A percentile compares a stretch with the other conserved stretches of the same genome.
Evolutionary conservation across 305 asterid genomes (phyloP).

Genomic region (Nicotiana rustica): DNA sequence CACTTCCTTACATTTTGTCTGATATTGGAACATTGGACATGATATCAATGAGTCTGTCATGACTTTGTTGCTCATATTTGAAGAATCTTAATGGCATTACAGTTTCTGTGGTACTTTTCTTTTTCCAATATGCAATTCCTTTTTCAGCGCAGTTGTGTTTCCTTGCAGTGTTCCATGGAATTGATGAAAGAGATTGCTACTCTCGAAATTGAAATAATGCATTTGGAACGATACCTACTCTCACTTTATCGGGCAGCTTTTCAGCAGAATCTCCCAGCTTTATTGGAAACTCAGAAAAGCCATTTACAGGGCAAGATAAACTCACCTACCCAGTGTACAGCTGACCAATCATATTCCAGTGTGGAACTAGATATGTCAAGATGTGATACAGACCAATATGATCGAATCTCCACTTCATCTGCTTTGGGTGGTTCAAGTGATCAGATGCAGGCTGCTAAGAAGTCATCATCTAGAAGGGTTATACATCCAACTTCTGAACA

Average conservation of each 20-base stretch:
- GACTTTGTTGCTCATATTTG: constrained; percentile 4
- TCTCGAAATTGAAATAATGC: constrained; percentile 75
- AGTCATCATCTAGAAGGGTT: constrained; percentile 61
- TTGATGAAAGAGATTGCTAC: constrained; percentile 73
- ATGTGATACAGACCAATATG: constrained; percentile 40
- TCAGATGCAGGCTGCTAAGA: constrained; percentile 48
- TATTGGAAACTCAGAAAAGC: constrained; percentile 42
- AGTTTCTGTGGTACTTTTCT: neutral
- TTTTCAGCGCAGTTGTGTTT: constrained; percentile 31
- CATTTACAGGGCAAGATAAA: constrained; percentile 41
- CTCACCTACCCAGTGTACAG: constrained; percentile 41
- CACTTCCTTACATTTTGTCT: constrained; percentile 12
- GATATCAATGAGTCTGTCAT: neutral
- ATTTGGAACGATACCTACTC: constrained; percentile 72
- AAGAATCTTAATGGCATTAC: neutral
- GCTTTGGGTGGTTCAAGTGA: constrained; percentile 55
- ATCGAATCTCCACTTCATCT: constrained; percentile 50
- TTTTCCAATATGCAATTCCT: constrained; percentile 30
- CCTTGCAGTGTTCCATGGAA: constrained; percentile 67
- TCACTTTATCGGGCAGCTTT: constrained; percentile 74
- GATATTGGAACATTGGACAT: constrained; percentile 5
- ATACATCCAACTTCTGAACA: constrained; percentile 34
- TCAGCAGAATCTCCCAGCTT: constrained; percentile 53
- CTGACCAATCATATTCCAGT: constrained; percentile 40
- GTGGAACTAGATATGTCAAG: constrained; percentile 36